Base-by-base conservation (phyloP, 495 filamentous ascomycete species). In the Neurospora sp. region DNA sequence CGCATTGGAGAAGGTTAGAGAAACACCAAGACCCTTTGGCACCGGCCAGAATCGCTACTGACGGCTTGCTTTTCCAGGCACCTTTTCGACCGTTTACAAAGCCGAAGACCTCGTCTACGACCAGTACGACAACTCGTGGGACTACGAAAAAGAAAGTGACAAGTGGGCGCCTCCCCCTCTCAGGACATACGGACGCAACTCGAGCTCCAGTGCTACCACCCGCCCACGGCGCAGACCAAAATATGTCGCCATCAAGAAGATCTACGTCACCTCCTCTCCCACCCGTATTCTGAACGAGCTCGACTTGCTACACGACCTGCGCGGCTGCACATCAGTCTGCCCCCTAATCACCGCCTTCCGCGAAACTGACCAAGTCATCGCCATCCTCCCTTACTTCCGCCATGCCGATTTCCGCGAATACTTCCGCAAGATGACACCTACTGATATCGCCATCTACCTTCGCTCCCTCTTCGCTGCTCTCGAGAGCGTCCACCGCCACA, bases 71-170 rank as follows among this genome's bases (percentile, higher is more conserved):
- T 44, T 10, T n/a, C 41, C 77, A 95, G 93, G 94, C 42, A 99
- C 96, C 20, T 99, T 99, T 78, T 98, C 95, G 0, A 98, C 95
- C 12, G 96, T 99, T 0, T 99, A 98, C 83, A 98, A 98, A 80
- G 96, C 96, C 41, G 96, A 99, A 82, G 96, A 99, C 79, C 83
- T 98, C n/a, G 85, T 89, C 37, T 97, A 98, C 78, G 87, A 97
- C 70, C 80, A 87, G 61, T 96, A 93, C 82, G 82, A 91, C 48
- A 98, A 98, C 81, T 87, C 89, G 69, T 98, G 96, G 96, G 94
- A 98, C 76, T 76, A 91, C 31, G 88, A 89, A 73, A 88, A 88
- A 71, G 86, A 91, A 71, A 88, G 88, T 53, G 77, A 82, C 37
- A 87, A 88, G 78, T 93, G 87, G 89, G 80, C 82, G 71, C 87